Evolutionary conservation across 768 basidiomycete species (phyloP), one percentile per base, ranked within the genome.

Genomic region (Boletus speciosus): DNA sequence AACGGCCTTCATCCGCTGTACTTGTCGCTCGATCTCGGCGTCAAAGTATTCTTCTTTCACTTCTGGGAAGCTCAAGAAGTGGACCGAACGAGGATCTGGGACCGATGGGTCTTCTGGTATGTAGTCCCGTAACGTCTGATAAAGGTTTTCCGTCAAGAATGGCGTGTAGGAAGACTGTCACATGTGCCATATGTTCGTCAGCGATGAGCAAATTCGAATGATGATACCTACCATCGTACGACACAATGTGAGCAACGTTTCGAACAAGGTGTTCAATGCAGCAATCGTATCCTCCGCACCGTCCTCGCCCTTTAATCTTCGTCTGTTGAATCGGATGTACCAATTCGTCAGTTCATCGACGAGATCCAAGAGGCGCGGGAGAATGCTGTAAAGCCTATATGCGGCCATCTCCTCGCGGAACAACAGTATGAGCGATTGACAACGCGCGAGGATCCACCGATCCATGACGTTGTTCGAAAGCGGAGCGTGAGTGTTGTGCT

Each of bases 251-350:
- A 95, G 88, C 31, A 99, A 73, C 0, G 95, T 84, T 74, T 98
- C 97, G 69, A 98, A 98, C 39, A 99, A 76, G 23, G 97, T 98
- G 69, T 98, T 98, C 66, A 98, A 76, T 16, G 96, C 97, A 19
- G 85, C 74, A 15, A 84, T 67, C 8, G 94, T 94, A 63, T 98
- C 96, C 58, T 93, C 90, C 52, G 80, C 78, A 3, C 96, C 90
- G 63, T 93, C 88, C 70, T 96, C 91, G 42, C 97, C 97, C 79
- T 99, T 99, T 56, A 99, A 76, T 15, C 97, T 83, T 61, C 87
- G 88, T 41, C 97, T 86, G 73, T 99, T 99, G 77, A 98, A 98
- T 45, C 97, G 93, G 67, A 99, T 98, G 73, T 99, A 99, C 94
- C 95, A 98, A 69, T 99, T 99, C 21, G 97, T 99, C 55, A 98